A percentile compares a stretch with the other conserved stretches of the same genome.
phyloP scores from a whole-genome alignment of 2,329 filamentous ascomycete species.

The Diaporthe australafricana region DNA sequence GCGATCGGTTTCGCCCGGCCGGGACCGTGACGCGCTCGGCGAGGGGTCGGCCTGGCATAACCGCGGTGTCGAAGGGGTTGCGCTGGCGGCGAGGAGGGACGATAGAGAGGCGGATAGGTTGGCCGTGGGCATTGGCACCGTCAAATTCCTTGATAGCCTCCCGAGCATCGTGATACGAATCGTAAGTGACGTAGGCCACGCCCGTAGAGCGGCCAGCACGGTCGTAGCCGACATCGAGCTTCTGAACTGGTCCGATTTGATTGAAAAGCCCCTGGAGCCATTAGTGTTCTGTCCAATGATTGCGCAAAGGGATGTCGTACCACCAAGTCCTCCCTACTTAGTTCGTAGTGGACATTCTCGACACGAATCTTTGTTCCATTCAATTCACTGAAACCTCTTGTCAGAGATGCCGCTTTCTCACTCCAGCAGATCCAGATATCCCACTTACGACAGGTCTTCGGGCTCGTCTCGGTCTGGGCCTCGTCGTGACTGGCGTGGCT shows the following conservation, averaged over 20 bases:
- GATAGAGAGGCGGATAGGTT: constrained; percentile 82
- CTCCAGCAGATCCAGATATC: not conserved
- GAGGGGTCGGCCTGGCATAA: constrained; percentile 67
- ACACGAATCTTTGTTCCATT: constrained; percentile 79
- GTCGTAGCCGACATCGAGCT: constrained; percentile 83
- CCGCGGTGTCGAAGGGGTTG: constrained; percentile 68
- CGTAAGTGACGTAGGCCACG: constrained; percentile 85
- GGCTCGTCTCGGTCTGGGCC: constrained; percentile 33
- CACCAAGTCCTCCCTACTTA: constrained; percentile 85
- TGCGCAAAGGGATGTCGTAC: constrained; percentile 57
- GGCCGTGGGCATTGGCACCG: constrained; percentile 90
- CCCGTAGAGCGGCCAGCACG: constrained; percentile 90
- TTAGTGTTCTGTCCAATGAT: constrained; percentile 41
- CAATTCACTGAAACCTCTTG: constrained; percentile 57
- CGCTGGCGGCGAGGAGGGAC: constrained; percentile 63
- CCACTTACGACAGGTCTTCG: constrained; percentile 30
- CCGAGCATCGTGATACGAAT: constrained; percentile 75
- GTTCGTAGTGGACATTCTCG: constrained; percentile 92
- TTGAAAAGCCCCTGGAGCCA: constrained; percentile 78
- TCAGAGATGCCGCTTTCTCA: constrained; percentile 28
- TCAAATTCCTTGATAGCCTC: constrained; percentile 84
- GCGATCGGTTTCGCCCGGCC: constrained; percentile 71
- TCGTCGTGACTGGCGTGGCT: constrained; percentile 37
- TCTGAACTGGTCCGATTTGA: constrained; percentile 78
- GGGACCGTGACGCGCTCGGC: constrained; percentile 71